A percentile compares a stretch with the other conserved stretches of the same genome.
Evolutionary conservation across 106 monocot species (phyloP).

Genomic region (Dactylorhiza incarnata): DNA sequence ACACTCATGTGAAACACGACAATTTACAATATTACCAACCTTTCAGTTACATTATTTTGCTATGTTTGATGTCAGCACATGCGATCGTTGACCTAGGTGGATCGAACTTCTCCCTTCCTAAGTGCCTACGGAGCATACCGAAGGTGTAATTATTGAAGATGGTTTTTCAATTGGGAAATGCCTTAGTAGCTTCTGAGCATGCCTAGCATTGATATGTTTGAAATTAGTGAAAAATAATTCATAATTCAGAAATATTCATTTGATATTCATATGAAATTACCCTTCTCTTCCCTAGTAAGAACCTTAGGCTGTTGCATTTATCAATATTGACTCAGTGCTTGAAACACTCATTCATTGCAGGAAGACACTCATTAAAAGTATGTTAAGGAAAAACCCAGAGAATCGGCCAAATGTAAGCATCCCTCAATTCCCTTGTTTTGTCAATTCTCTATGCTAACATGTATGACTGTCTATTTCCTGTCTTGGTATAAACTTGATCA

Average conservation of each 20-base stretch:
- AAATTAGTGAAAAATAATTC: background rate
- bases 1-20: too few species aligned
- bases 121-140: too few species aligned
- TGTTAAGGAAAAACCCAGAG: conserved; percentile 95
- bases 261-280: background rate
- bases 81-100: too few species aligned
- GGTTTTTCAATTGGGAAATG: too few species aligned
- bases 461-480: background rate
- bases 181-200: too few species aligned
- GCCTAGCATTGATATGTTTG: too few species aligned
- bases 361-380: conserved; percentile 84
- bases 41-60: too few species aligned
- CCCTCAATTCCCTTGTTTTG: background rate
- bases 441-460: background rate
- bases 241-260: background rate
- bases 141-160: too few species aligned
- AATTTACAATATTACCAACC: too few species aligned
- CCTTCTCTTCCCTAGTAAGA: background rate
- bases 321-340: background rate
- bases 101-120: too few species aligned
- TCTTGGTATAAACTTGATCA: conserved; percentile 18
- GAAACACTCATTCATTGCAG: conserved; percentile 24
- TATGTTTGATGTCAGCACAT: too few species aligned
- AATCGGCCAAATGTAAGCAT: conserved; percentile 84
- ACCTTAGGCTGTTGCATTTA: background rate